Evolutionary conservation across 805 yeast genomes (phyloP), one percentile per base, ranked within the genome.

Genomic region (Monosporozyma solicola): DNA sequence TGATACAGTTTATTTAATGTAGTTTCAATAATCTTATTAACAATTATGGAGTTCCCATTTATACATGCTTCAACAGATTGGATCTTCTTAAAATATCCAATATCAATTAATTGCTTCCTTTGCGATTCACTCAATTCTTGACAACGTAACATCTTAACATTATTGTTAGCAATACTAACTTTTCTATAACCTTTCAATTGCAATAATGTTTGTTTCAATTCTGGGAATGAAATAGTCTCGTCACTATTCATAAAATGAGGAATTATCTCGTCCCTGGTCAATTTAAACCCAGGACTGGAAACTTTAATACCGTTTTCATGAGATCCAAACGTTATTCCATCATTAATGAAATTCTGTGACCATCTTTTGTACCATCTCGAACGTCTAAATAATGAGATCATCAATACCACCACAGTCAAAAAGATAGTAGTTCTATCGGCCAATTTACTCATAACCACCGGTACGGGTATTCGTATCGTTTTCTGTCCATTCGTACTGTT

Each of bases 331-430:
- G 31, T 10, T 33, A 50, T 25, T 8, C 32, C 41, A 29, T 41
- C 16, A 11, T 32, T 47, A 3, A 50, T 31, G 24, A 16, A 50
- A 22, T 33, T 29, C 8, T 46, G 27, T 11, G 27, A 3, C 46
- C 46, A 50, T 16, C 24, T 35, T 43, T 44, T 41, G 6, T 20
- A 20, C 33, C 33, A 25, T 15, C 24, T 11, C 13, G 48, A 57
- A 35, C 53, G 59, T 43, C 62, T 55, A 13, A 63, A 52, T 24
- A 61, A 48, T 16, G 62, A 56, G 60, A 64, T 58, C 3, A 64
- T 47, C n/a, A 47, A 47, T 33, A 47, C 41, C n/a, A 47, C 31
- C 9, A 35, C 27, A 22, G 39, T 25, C 13, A 47, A 24, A 9
- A 47, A 16, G 24, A 47, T 33, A 25, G 43, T 43, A 24, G 46